A percentile compares a stretch with the other conserved stretches of the same genome.
Conservation (phyloP, 257 asterid species). For the Nicotiana sylvestris region DNA sequence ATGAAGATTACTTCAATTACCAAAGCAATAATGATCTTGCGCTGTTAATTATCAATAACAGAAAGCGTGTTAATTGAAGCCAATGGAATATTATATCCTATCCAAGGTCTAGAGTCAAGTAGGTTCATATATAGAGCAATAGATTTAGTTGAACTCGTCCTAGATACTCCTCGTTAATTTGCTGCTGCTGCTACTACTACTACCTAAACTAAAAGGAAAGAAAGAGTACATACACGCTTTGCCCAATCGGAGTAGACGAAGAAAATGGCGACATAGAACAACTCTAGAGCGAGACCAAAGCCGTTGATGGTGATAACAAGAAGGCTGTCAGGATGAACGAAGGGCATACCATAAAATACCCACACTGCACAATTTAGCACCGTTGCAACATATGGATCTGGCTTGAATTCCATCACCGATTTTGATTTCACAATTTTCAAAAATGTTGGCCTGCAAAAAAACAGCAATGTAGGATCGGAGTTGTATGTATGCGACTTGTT, state of each 20-base stretch:
- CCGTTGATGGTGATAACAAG: constrained; percentile 66
- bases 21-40: constrained; percentile 34
- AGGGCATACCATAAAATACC: constrained; percentile 69
- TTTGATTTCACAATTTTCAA: constrained; percentile 35
- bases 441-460: constrained; percentile 39
- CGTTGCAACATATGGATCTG: constrained; percentile 50
- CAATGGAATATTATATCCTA: background rate
- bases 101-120: too few species aligned
- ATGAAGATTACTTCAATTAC: constrained; percentile 24
- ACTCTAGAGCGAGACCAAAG: constrained; percentile 40
- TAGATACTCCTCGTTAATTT: too few species aligned
- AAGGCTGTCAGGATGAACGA: constrained; percentile 53
- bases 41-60: constrained; percentile 25
- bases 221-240: constrained; percentile 31
- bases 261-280: constrained; percentile 34
- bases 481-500: too few species aligned
- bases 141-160: too few species aligned
- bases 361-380: constrained; percentile 58
- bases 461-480: background rate
- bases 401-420: constrained; percentile 49
- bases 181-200: too few species aligned
- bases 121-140: too few species aligned
- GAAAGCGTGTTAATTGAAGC: too few species aligned
- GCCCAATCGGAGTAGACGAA: constrained; percentile 44
- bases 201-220: too few species aligned